These are phyloP conservation scores for Huntiella decipiens DNA, from an alignment of 2,329 filamentous ascomycete genomes.

Conservation along the genomic window DNA sequence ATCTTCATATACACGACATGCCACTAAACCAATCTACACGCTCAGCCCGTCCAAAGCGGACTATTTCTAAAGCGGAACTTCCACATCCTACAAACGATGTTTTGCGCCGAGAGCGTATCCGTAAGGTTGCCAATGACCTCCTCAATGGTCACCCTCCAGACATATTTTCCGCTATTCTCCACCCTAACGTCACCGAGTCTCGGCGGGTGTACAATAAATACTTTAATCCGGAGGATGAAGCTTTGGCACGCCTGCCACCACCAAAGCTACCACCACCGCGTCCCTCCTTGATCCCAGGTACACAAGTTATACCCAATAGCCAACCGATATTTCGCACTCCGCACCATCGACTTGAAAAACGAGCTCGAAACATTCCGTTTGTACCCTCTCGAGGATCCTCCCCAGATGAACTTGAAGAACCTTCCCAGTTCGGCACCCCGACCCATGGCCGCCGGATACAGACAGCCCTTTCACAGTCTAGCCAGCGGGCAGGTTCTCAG, in stretches of 20 bases:
- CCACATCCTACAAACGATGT: no score
- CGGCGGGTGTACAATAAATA: not conserved
- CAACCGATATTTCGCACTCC: not conserved
- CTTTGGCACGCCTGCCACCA: not conserved
- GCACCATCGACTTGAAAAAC: not conserved
- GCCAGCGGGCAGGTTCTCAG: not conserved
- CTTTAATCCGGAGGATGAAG: not conserved
- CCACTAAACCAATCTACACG: no score
- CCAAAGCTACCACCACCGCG: not conserved
- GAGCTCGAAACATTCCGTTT: not conserved
- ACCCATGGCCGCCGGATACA: not conserved
- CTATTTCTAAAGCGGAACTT: no score
- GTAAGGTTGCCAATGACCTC: conserved; percentile 2
- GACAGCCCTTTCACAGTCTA: not conserved
- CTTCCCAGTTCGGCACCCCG: not conserved
- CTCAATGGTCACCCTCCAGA: conserved; percentile 5
- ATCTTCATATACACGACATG: no score
- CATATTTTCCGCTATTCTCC: conserved; percentile 6
- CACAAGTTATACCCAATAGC: not conserved
- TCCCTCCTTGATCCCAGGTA: not conserved
- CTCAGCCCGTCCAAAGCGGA: no score
- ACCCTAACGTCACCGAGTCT: not conserved
- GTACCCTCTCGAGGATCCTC: not conserved
- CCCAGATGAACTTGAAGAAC: not conserved
- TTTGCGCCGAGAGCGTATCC: not conserved